A percentile compares a stretch with the other conserved stretches of the same genome.
Evolutionary conservation across 192 early-diverging fungal species (phyloP).

Genomic region (Podila epigama): DNA sequence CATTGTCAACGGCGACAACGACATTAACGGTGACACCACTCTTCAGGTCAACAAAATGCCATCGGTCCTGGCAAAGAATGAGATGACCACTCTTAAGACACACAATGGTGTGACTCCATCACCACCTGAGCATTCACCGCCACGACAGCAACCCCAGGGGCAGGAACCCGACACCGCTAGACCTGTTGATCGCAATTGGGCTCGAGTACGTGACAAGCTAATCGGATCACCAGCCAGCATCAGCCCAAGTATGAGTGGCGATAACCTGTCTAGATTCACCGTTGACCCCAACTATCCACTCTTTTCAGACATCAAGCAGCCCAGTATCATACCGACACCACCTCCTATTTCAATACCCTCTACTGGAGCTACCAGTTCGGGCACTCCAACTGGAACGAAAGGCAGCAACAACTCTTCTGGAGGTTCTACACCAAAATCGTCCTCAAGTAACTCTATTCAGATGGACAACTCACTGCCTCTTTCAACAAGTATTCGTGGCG

Average conservation of each 20-base stretch:
- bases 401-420: not conserved
- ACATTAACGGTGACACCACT: too few relatives aligned
- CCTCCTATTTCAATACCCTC: not conserved
- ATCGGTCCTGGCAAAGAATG: not conserved
- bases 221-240: not conserved
- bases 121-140: not conserved
- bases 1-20: too few relatives aligned
- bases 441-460: not conserved
- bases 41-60: not conserved
- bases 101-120: too few relatives aligned
- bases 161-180: not conserved
- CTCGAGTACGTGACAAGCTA: conserved; percentile 36
- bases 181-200: conserved; percentile 41
- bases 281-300: not conserved
- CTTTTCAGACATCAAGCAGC: not conserved
- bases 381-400: too few relatives aligned
- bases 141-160: not conserved
- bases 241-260: too few relatives aligned
- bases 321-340: not conserved
- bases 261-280: not conserved
- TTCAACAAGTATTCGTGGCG: conserved; percentile 22
- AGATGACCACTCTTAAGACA: not conserved
- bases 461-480: conserved; percentile 17
- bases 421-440: not conserved
- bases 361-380: too few relatives aligned